Base-by-base conservation (phyloP, 345 rosid species). In the Pugionium cornutum region DNA sequence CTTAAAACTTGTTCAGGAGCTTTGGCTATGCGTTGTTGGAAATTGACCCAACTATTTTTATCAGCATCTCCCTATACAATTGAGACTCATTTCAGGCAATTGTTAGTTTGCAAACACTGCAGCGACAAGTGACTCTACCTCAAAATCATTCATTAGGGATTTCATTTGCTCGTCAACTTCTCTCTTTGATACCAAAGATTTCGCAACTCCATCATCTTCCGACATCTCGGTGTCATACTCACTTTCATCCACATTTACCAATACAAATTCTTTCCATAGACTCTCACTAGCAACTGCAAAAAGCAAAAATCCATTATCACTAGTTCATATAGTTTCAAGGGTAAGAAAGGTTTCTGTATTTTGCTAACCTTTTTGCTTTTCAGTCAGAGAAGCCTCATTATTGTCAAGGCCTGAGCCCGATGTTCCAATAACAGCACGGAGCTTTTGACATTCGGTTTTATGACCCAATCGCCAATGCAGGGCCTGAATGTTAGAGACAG, bases 1-100 rank as follows among this genome's bases (percentile, higher is more conserved):
- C 99, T 88, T 77, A 90, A 67, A 29, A 90, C 90, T 82, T 94
- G 99, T 45, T 79, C 91, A 49, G 97, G 95, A 25, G 95, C 92
- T 77, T 75, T 88, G 66, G 62, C 80, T 64, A 86, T 59, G 39
- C 78, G 82, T 67, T 70, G 82, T 75, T 87, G 87, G 62, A 89
- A 89, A 57, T 78, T 68, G 7, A 83, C 87, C 87, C 86, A 85
- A 58, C 67, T 71, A 70, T 74, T 81, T 66, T 60, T 81, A 55
- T 94, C 95, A 65, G 67, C 80, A 69, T 85, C 91, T 48, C 81
- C 92, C 99, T 90, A 78, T 35, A 64, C 65, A 74, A 52, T 48
- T 46, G 11, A 36, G 27, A 53, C 7, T 66, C 37, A 52, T 26
- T 40, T 9, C 1, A 32, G 26, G 18, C 4, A 62, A 50, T 33